These are phyloP conservation scores for Halophytophthora polymorphica DNA, from an alignment of 352 stramenopile species.

Conservation along the genomic window DNA sequence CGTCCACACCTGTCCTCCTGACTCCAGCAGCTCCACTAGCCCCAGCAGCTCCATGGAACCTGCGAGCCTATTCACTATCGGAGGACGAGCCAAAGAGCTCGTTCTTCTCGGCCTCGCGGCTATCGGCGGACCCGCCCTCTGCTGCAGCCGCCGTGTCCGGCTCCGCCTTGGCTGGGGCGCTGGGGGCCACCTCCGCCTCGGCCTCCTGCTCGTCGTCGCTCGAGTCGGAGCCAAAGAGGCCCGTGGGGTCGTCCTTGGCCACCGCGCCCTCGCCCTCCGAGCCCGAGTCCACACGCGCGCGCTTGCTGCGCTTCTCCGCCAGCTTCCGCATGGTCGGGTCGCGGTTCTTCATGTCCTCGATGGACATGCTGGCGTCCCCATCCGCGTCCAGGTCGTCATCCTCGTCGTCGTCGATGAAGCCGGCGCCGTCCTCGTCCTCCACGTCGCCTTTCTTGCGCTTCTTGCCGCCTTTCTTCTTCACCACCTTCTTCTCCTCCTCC, in stretches of 20 bases:
- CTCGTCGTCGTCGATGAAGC: slow-evolving; percentile 60
- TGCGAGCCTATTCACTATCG: slow-evolving; percentile 56
- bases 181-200: slow-evolving; percentile 17
- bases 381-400: slow-evolving; percentile 57
- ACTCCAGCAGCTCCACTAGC: too few species aligned
- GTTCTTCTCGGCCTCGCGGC: slow-evolving; percentile 67
- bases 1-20: too few species aligned
- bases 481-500: slow-evolving; percentile 79
- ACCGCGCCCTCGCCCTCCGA: slow-evolving; percentile 57
- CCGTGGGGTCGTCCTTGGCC: slow-evolving; percentile 35
- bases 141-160: slow-evolving; percentile 8
- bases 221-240: slow-evolving; percentile 85
- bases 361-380: slow-evolving; percentile 66
- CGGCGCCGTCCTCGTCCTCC: slow-evolving; percentile 59
- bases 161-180: slow-evolving; percentile 13
- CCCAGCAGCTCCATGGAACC: too few species aligned
- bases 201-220: slow-evolving; percentile 58
- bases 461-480: slow-evolving; percentile 68
- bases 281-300: slow-evolving; percentile 38
- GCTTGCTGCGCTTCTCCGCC: slow-evolving; percentile 83
- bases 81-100: slow-evolving; percentile 85
- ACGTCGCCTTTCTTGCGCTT: slow-evolving; percentile 68
- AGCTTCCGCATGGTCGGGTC: slow-evolving; percentile 85
- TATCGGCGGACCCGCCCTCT: slow-evolving; percentile 15
- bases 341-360: slow-evolving; percentile 90